Conservation (phyloP, 1,139 yeast genomes). For the Candida sojae region DNA sequence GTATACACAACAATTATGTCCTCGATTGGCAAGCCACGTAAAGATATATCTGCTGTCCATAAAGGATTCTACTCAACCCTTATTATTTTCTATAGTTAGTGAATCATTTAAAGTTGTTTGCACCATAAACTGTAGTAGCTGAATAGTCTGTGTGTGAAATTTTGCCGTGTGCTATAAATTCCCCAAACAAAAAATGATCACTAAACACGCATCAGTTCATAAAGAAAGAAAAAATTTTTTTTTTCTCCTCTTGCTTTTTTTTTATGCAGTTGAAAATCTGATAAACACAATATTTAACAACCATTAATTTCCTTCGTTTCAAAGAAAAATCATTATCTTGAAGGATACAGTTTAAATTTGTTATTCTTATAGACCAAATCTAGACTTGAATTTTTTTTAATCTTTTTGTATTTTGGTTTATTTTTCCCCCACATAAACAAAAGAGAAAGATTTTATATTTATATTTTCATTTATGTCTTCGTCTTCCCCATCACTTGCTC, state of each 20-base stretch:
- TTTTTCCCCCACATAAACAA: background rate
- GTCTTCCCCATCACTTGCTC: conserved; percentile 4
- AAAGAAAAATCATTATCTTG: background rate
- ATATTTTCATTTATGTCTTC: background rate
- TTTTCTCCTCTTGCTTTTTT: background rate
- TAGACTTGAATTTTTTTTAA: background rate
- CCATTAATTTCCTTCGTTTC: background rate
- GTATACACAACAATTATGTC: no score
- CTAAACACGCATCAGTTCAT: background rate
- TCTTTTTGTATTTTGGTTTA: background rate
- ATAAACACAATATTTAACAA: background rate
- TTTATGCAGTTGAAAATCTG: background rate
- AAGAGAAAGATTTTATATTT: background rate
- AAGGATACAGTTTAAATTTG: background rate
- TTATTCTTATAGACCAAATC: background rate
- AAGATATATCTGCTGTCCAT: no score
- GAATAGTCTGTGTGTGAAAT: background rate
- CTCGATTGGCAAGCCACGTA: no score
- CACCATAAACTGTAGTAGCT: no score
- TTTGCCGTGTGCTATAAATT: background rate
- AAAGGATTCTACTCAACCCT: no score
- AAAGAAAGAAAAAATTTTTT: background rate
- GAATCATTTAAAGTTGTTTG: no score
- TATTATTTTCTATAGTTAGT: no score
- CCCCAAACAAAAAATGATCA: background rate